These are phyloP conservation scores for Pisolithus sp. DNA, from an alignment of 768 basidiomycete species.

Conservation along the genomic window DNA sequence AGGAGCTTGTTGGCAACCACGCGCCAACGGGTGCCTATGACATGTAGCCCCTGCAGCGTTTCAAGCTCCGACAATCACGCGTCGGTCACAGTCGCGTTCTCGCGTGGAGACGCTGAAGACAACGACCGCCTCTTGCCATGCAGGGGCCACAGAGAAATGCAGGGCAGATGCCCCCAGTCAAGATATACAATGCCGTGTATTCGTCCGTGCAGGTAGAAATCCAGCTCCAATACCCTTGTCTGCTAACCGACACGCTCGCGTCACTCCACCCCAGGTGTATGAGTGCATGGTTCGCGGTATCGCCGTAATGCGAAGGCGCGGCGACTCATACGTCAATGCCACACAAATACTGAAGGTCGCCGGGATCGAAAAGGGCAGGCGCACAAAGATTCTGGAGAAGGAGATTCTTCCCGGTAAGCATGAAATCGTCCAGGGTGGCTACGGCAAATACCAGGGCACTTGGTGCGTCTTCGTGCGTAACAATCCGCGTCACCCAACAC, in stretches of 20 bases:
- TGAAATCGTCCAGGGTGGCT: constrained; percentile 98
- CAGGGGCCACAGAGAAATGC: constrained; percentile 22
- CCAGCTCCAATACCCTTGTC: not conserved
- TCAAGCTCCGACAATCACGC: constrained; percentile 30
- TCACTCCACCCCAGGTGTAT: constrained; percentile 58
- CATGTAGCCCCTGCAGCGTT: constrained; percentile 11
- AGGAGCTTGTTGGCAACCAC: too few relatives aligned
- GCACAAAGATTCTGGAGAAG: constrained; percentile 96
- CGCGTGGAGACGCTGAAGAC: constrained; percentile 12
- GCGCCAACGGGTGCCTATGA: not conserved
- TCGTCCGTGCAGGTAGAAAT: constrained; percentile 70
- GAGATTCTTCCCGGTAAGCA: constrained; percentile 93
- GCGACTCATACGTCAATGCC: constrained; percentile 95
- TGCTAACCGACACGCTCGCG: constrained; percentile 11
- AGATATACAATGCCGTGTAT: constrained; percentile 92
- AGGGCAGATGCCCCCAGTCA: constrained; percentile 51
- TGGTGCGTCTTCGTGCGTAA: constrained; percentile 53
- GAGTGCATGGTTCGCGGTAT: constrained; percentile 98
- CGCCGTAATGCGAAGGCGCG: constrained; percentile 94
- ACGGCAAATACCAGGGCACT: constrained; percentile 98
- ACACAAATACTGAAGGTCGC: constrained; percentile 99
- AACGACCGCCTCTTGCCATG: constrained; percentile 12
- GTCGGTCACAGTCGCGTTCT: constrained; percentile 26
- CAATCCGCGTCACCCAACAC: not conserved
- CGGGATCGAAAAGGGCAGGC: constrained; percentile 91